phyloP scores from a whole-genome alignment of 805 yeast species.

The Torulaspora microellipsoides region DNA sequence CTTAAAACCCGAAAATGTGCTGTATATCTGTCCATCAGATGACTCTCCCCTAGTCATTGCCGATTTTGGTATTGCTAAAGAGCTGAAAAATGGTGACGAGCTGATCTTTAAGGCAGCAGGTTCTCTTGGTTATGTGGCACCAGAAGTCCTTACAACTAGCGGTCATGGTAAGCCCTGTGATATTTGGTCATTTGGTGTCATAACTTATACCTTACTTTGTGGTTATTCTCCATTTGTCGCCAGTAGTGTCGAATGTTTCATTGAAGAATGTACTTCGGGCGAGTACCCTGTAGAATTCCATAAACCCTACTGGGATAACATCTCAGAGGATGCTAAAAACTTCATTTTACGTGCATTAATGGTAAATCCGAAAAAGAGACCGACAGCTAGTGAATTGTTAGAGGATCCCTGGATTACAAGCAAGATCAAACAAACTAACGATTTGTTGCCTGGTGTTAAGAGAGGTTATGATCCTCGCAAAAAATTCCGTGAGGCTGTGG shows the following conservation, averaged over 20 bases:
- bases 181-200: slow-evolving; percentile 92
- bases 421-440: slow-evolving; percentile 46
- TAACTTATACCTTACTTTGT: slow-evolving; percentile 81
- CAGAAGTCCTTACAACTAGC: slow-evolving; percentile 73
- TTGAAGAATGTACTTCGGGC: slow-evolving; percentile 67
- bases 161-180: slow-evolving; percentile 97
- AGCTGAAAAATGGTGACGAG: slow-evolving; percentile 55
- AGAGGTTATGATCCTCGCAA: slow-evolving; percentile 79
- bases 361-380: slow-evolving; percentile 61
- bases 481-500: slow-evolving; percentile 81
- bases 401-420: slow-evolving; percentile 71
- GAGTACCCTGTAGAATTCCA: slow-evolving; percentile 80
- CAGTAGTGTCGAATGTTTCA: slow-evolving; percentile 74
- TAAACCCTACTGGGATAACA: slow-evolving; percentile 77
- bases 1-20: slow-evolving; percentile 87
- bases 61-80: slow-evolving; percentile 93
- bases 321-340: slow-evolving; percentile 73
- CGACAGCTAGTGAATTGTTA: slow-evolving; percentile 61
- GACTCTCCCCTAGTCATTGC: slow-evolving; percentile 79
- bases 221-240: slow-evolving; percentile 92
- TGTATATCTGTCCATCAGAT: slow-evolving; percentile 55
- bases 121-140: slow-evolving; percentile 95
- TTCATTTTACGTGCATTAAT: slow-evolving; percentile 71
- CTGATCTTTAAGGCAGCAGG: slow-evolving; percentile 74
- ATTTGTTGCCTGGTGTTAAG: slow-evolving; percentile 76